Base-by-base conservation (phyloP, 352 stramenopile species). In the Phytophthora sansomeana region DNA sequence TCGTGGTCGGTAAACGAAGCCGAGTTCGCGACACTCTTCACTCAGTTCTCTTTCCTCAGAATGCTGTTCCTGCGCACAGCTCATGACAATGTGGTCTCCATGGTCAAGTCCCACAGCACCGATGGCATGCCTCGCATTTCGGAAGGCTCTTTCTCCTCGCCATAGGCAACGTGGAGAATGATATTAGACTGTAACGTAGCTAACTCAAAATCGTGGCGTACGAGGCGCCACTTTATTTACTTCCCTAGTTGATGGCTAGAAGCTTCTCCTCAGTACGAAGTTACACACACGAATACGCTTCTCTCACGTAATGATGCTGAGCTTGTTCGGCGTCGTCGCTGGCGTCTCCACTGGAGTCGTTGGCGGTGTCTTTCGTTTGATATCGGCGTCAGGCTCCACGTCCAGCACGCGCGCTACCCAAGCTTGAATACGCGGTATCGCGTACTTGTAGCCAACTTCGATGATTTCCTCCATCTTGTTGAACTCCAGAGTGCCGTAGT, bases 401-500 rank as follows among this genome's bases (percentile, higher is more conserved):
- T 75, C 69, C 10, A 92, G 52, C 17, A 92, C 81, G 2, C 73
- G 80, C 4, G 65, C 63, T 6, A 81, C 77, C 85, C 85, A 93
- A 10, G 69, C 80, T 49, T 78, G 74, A 17, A 93, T 77, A 32
- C 85, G 78, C 16, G 89, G 89, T 46, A 95, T 54, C 3, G 89
- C 89, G 50, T 93, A 95, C 5, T 89, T 77, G 62, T 96, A 96
- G 3, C 89, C 89, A 32, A 94, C 83, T 43, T 92, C 67, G 39
- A 96, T 93, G 53, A 97, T 96, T 63, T 97, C 89, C 28, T 96
- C 85, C 67, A 95, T 94, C 75, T 97, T 97, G 67, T 97, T 92
- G 58, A 96, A 98, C 67, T 98, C 87, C 16, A 98, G 75, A n/a
- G 86, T 97, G 17, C 83, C 91, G 63, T 96, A 96, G 50, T 96